Evolutionary conservation across 805 yeast genomes (phyloP).

Genomic region (Candida taoyuanica): DNA sequence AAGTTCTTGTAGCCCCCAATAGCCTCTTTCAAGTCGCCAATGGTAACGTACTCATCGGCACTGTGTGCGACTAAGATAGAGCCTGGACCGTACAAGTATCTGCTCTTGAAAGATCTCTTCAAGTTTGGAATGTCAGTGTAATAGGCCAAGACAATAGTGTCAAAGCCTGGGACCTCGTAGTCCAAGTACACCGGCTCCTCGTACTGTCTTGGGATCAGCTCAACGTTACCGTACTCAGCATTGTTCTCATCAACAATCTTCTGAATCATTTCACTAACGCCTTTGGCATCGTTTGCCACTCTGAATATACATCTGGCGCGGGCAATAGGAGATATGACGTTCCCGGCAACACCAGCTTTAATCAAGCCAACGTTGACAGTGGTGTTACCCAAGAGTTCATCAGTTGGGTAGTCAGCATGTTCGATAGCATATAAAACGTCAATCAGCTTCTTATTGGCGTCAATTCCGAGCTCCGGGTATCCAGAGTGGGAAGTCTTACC

Average conservation of each 20-base stretch:
- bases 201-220: constrained; percentile 22
- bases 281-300: constrained; percentile 44
- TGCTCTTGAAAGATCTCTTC: constrained; percentile 23
- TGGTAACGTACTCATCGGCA: constrained; percentile 48
- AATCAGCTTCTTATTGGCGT: constrained; percentile 54
- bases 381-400: constrained; percentile 52
- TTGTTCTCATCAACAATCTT: constrained; percentile 32
- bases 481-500: constrained; percentile 66
- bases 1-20: constrained; percentile 46
- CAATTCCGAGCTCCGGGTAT: constrained; percentile 63
- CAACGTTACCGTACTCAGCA: constrained; percentile 23
- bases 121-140: constrained; percentile 51
- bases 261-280: constrained; percentile 29
- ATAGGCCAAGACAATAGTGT: constrained; percentile 44
- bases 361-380: constrained; percentile 59
- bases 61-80: constrained; percentile 57
- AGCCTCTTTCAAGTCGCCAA: constrained; percentile 42
- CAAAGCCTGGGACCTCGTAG: constrained; percentile 62
- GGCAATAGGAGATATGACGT: constrained; percentile 60
- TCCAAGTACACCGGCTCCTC: constrained; percentile 38
- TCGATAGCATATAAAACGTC: constrained; percentile 45
- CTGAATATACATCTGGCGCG: constrained; percentile 46
- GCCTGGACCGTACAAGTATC: constrained; percentile 67
- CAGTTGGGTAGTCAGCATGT: constrained; percentile 41
- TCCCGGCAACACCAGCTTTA: constrained; percentile 59